These are phyloP conservation scores for Saccharomycopsis fodiens DNA, from an alignment of 805 yeast species.

Conservation along the genomic window DNA sequence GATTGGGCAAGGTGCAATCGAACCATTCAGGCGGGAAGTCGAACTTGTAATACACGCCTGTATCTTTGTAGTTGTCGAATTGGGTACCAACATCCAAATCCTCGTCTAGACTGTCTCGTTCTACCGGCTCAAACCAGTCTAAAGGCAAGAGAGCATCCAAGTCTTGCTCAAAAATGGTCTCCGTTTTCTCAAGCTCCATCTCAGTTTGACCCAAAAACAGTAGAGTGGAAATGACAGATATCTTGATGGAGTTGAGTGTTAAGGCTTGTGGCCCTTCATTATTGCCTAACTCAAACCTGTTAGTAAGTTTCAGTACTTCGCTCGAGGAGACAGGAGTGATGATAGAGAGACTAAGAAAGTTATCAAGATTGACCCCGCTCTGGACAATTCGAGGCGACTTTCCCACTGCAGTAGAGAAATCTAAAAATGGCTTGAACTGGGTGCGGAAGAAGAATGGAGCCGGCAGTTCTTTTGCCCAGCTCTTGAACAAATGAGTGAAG, in stretches of 20 bases:
- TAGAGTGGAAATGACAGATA: background rate
- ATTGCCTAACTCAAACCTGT: background rate
- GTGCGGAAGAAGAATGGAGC: background rate
- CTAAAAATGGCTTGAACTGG: background rate
- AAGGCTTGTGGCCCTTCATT: background rate
- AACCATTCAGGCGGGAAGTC: background rate
- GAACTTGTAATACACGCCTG: background rate
- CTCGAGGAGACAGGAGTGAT: background rate
- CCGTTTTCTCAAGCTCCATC: background rate
- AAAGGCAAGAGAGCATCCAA: background rate
- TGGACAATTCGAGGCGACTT: background rate
- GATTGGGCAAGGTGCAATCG: background rate
- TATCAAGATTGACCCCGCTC: background rate
- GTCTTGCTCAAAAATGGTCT: background rate
- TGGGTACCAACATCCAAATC: background rate
- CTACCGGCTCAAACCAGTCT: background rate
- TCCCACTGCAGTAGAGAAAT: background rate
- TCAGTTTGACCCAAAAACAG: background rate
- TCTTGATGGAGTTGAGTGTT: background rate
- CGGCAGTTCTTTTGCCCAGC: background rate
- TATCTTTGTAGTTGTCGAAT: background rate
- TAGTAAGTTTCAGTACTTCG: background rate
- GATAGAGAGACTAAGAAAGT: background rate
- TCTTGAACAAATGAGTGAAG: background rate
- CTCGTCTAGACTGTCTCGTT: background rate